These are phyloP conservation scores for Setaria italica DNA, from an alignment of 202 grass and related monocot genomes.

Conservation along the genomic window DNA sequence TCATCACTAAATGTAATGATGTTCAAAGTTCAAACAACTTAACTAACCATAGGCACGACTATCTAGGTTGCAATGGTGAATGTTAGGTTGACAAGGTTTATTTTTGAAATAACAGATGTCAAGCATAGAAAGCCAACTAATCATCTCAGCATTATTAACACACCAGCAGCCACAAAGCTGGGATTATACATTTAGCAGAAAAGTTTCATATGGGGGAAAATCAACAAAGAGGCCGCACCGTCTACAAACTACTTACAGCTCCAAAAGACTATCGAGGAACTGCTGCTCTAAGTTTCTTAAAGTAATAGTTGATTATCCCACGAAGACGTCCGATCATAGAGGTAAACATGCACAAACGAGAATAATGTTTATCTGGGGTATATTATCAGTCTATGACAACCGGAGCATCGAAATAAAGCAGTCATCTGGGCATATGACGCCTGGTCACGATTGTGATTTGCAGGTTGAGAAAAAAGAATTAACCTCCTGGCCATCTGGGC, in stretches of 20 bases:
- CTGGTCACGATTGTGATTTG: not conserved
- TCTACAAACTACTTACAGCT: not conserved
- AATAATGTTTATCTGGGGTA: not conserved
- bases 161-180: not conserved
- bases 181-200: not conserved
- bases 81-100: not conserved
- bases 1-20: not conserved
- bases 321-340: not conserved
- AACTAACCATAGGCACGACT: not conserved
- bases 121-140: not conserved
- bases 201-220: slow-evolving; percentile 8
- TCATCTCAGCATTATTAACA: not conserved
- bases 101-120: slow-evolving; percentile 6
- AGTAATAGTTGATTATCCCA: not conserved
- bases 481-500: slow-evolving; percentile 86
- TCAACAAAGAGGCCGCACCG: not conserved
- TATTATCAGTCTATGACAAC: not conserved
- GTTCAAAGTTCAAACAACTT: slow-evolving; percentile 4
- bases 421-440: not conserved
- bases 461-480: not conserved
- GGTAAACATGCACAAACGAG: not conserved
- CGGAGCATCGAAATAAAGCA: not conserved
- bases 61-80: not conserved
- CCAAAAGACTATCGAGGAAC: not conserved
- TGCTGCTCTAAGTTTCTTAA: slow-evolving; percentile 3